phyloP scores from a whole-genome alignment of 1,284 basidiomycete species.

The Fomes fomentarius region DNA sequence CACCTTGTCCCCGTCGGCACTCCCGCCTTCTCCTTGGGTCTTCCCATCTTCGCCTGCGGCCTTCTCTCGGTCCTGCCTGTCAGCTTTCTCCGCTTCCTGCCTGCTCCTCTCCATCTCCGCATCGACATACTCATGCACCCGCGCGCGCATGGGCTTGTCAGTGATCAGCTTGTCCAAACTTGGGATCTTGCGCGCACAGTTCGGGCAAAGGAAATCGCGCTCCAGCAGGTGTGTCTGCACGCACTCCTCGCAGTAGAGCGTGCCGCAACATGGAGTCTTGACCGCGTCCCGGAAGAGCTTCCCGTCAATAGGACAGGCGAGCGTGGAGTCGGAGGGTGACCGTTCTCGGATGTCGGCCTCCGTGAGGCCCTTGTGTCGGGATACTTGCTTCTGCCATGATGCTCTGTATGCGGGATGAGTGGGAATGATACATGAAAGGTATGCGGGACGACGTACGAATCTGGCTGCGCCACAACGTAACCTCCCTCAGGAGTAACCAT shows the following conservation, averaged over 20 bases:
- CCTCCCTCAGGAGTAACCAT: conserved; percentile 98
- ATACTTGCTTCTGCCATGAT: conserved; percentile 92
- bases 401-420: conserved; percentile 49
- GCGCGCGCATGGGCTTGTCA: conserved; percentile 79
- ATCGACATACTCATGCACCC: conserved; percentile 82
- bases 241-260: conserved; percentile 93
- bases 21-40: conserved; percentile 3
- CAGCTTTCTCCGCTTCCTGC: conserved; percentile 47
- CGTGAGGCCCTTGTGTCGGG: conserved; percentile 78
- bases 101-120: conserved; percentile 83
- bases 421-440: not conserved
- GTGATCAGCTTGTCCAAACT: conserved; percentile 82
- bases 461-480: conserved; percentile 93
- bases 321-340: conserved; percentile 74
- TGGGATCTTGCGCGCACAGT: conserved; percentile 84
- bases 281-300: conserved; percentile 86
- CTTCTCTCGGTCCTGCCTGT: conserved; percentile 11
- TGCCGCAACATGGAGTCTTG: conserved; percentile 89
- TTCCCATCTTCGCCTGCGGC: conserved; percentile 8
- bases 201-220: conserved; percentile 90
- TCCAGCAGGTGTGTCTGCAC: conserved; percentile 90
- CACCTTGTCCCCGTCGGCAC: conserved; percentile 21
- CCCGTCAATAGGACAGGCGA: conserved; percentile 88
- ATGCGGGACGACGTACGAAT: conserved; percentile 64
- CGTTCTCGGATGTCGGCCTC: conserved; percentile 86